Conservation (phyloP, 2,329 filamentous ascomycete species). For the Trichophyton verrucosum region DNA sequence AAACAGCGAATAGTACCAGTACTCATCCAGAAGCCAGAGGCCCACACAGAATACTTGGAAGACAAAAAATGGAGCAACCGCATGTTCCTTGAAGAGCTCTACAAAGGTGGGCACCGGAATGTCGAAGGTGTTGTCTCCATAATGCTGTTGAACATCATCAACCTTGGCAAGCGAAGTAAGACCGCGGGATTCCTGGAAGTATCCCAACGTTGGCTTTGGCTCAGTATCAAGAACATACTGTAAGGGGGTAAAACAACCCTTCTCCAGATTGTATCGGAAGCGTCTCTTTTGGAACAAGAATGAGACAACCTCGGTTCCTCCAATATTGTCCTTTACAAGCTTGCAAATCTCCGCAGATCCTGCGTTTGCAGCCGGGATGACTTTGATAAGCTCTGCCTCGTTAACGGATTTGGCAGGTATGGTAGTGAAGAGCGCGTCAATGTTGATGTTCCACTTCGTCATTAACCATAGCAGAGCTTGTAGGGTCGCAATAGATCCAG, state of each 20-base stretch:
- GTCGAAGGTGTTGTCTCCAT: slow-evolving; percentile 91
- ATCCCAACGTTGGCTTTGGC: slow-evolving; percentile 64
- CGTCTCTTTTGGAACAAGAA: slow-evolving; percentile 98
- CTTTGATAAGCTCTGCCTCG: slow-evolving; percentile 76
- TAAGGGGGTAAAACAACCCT: slow-evolving; percentile 66
- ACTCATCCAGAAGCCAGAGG: slow-evolving; percentile 96
- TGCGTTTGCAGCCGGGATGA: slow-evolving; percentile 80
- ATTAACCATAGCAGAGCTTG: slow-evolving; percentile 88
- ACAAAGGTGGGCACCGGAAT: slow-evolving; percentile 93
- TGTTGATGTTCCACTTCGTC: slow-evolving; percentile 93
- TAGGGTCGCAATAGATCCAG: slow-evolving; percentile 70
- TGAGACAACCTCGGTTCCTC: slow-evolving; percentile 62
- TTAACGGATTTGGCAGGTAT: slow-evolving; percentile 56
- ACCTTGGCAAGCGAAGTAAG: slow-evolving; percentile 64
- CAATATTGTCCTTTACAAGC: slow-evolving; percentile 61
- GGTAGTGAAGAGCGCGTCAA: slow-evolving; percentile 71
- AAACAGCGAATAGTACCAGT: slow-evolving; percentile 99
- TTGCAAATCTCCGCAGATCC: slow-evolving; percentile 79
- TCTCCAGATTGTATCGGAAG: slow-evolving; percentile 67
- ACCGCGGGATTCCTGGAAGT: slow-evolving; percentile 70
- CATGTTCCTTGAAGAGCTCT: slow-evolving; percentile 95
- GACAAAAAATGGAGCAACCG: slow-evolving; percentile 96
- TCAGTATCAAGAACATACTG: slow-evolving; percentile 73
- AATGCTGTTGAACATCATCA: slow-evolving; percentile 72
- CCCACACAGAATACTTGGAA: slow-evolving; percentile 99